These are phyloP conservation scores for Trichocladium antarcticum DNA, from an alignment of 495 filamentous ascomycete genomes.

Conservation along the genomic window DNA sequence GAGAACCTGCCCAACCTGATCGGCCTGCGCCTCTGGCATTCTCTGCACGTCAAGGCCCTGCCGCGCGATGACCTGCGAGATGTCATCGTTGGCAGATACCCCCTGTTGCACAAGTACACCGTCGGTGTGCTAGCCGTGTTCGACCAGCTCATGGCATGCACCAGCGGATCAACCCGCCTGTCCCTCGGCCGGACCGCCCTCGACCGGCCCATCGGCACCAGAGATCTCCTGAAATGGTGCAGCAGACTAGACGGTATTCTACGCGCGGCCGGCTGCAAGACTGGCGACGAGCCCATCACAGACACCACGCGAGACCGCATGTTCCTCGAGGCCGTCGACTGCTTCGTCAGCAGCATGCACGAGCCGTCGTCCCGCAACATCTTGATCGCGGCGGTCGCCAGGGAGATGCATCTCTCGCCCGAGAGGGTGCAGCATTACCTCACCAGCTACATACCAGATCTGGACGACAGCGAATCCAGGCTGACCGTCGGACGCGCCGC, in stretches of 20 bases:
- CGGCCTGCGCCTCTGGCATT: slow-evolving; percentile 72
- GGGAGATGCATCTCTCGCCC: slow-evolving; percentile 73
- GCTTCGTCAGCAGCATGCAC: slow-evolving; percentile 72
- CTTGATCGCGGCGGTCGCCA: slow-evolving; percentile 60
- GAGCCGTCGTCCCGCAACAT: slow-evolving; percentile 47
- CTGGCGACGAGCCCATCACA: slow-evolving; percentile 60
- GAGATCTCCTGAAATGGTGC: slow-evolving; percentile 88
- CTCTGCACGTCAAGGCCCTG: slow-evolving; percentile 56
- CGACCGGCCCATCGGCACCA: slow-evolving; percentile 53
- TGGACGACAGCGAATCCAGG: slow-evolving; percentile 44
- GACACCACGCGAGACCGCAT: slow-evolving; percentile 69
- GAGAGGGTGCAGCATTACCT: slow-evolving; percentile 65
- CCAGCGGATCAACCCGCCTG: slow-evolving; percentile 40
- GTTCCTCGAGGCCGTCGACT: slow-evolving; percentile 81
- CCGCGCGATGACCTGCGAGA: slow-evolving; percentile 58
- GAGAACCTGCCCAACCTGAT: slow-evolving; percentile 52
- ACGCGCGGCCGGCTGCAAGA: slow-evolving; percentile 48
- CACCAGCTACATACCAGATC: slow-evolving; percentile 52
- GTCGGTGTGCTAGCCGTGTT: slow-evolving; percentile 67
- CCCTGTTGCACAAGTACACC: slow-evolving; percentile 57
- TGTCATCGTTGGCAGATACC: slow-evolving; percentile 58
- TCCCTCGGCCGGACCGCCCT: slow-evolving; percentile 44
- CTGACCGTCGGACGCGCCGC: slow-evolving; percentile 59
- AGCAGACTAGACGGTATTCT: slow-evolving; percentile 54
- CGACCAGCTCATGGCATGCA: slow-evolving; percentile 46